Base-by-base conservation (phyloP, 768 basidiomycete species). In the Xerocomellus chrysenteron region DNA sequence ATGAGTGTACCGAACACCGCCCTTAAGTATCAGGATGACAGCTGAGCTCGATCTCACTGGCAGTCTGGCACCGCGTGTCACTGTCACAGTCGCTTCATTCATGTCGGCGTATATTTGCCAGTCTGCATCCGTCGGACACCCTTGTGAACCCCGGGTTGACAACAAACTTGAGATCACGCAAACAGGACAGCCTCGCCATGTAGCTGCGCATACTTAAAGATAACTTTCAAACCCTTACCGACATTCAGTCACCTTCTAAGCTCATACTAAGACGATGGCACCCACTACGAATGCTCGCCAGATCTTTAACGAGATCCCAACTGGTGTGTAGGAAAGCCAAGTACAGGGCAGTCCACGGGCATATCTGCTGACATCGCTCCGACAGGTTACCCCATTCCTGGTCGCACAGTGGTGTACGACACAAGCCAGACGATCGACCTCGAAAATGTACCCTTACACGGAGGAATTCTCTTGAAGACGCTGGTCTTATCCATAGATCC, bases 391-490 rank as follows among this genome's bases (percentile, higher is more conserved):
- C 79, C 80, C 16, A 26, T 69, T 63, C 69, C 75, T 6, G 79
- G 79, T 42, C 74, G 79, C 56, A 80, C 78, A 7, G 73, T 76
- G n/a, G 68, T 78, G 1, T 77, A 80, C 61, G 81, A 83, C 58
- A 67, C 62, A 28, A 73, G 71, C 0, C 65, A 76, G 50, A 76
- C 70, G 3, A 82, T 86, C 65, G 82, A 85, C 61, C 66, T 78
- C 32, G 79, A 82, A 16, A 76, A 63, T 21, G 76, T 73, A 1
- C 63, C 74, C 5, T 64, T 82, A 28, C 64, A 76, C 32, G 79
- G 80, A 2, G 80, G 80, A 1, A 66, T 82, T 57, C 66, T 86
- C 8, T 32, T 82, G 52, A 84, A 84, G 64, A 75, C 76, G 0
- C 70, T 85, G 24, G 74, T 71, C 6, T 64, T 82, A 16, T 77